Evolutionary conservation across 352 stramenopile species (phyloP), one percentile per base, ranked within the genome.

Genomic region (Aphanomyces euteiches): DNA sequence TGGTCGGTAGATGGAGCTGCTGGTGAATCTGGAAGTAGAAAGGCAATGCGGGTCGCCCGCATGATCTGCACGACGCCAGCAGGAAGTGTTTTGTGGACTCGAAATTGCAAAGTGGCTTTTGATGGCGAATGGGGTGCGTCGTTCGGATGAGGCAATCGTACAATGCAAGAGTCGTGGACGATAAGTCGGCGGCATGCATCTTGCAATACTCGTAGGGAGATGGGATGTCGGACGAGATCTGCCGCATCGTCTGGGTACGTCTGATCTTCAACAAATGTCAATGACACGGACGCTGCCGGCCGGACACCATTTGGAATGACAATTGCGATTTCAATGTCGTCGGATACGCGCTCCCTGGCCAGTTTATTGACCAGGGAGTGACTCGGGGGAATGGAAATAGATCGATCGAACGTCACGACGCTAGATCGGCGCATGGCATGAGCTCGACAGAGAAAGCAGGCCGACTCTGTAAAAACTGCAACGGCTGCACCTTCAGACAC

Each of bases 361-460:
- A 15, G 17, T 13, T 34, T 5, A 1, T 60, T 48, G 45, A 69
- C 53, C 4, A 36, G 40, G 5, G 17, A 28, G 56, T 12, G 68
- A 3, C 43, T 50, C 19, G 1, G 75, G 69, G 17, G 73, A 71
- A 76, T 17, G 2, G 48, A 17, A 6, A 39, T 19, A 21, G 47
- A 28, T 34, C 17, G 37, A 6, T 3, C 21, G 8, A 54, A 41
- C 47, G 3, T n/a, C 10, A 50, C 72, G 61, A 19, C 56, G 7
- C 77, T 56, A 56, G 77, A 79, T 66, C 83, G 73, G 50, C 81
- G 74, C 69, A 77, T 76, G 53, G 72, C 54, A 78, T 67, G 59
- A 45, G 59, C 59, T 34, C 56, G 54, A 45, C 59, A 54, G 43
- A 67, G 59, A 36, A 53, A 67, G 40, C 15, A 21, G 17, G 19